Conservation (phyloP, 1,139 yeast genomes). For the Hyphopichia wangnamkhiaoensis region DNA sequence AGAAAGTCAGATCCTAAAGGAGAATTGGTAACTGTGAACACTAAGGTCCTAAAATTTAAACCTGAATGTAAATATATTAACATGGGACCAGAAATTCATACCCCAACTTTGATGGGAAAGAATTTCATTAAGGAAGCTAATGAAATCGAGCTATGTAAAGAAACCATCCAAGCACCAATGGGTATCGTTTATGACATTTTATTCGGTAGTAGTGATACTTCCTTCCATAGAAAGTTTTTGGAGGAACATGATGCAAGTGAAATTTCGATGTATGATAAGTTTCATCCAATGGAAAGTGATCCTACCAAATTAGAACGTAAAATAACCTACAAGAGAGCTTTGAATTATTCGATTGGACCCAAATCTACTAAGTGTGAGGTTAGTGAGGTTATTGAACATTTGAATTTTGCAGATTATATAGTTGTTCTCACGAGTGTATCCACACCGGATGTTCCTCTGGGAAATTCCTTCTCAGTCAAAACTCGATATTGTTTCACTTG, state of each 20-base stretch:
- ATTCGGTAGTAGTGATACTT: slow-evolving; percentile 43
- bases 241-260: slow-evolving; percentile 51
- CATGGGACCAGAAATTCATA: slow-evolving; percentile 40
- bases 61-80: slow-evolving; percentile 32
- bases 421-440: slow-evolving; percentile 39
- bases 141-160: slow-evolving; percentile 38
- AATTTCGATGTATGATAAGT: slow-evolving; percentile 41
- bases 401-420: slow-evolving; percentile 39
- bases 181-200: slow-evolving; percentile 51
- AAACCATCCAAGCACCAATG: slow-evolving; percentile 44
- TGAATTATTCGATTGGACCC: slow-evolving; percentile 60
- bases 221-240: slow-evolving; percentile 42
- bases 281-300: slow-evolving; percentile 33
- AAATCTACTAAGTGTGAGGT: slow-evolving; percentile 56
- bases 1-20: not conserved
- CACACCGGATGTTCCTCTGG: slow-evolving; percentile 66
- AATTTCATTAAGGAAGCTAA: slow-evolving; percentile 19
- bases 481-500: slow-evolving; percentile 52
- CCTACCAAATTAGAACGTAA: slow-evolving; percentile 34
- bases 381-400: slow-evolving; percentile 43
- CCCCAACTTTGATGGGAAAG: slow-evolving; percentile 29
- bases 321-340: slow-evolving; percentile 45
- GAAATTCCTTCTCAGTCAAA: slow-evolving; percentile 51
- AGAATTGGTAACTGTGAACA: slow-evolving; percentile 3
- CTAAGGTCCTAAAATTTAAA: slow-evolving; percentile 28